Conservation (phyloP, 139 green algal species). For the Micractinium conductrix region DNA sequence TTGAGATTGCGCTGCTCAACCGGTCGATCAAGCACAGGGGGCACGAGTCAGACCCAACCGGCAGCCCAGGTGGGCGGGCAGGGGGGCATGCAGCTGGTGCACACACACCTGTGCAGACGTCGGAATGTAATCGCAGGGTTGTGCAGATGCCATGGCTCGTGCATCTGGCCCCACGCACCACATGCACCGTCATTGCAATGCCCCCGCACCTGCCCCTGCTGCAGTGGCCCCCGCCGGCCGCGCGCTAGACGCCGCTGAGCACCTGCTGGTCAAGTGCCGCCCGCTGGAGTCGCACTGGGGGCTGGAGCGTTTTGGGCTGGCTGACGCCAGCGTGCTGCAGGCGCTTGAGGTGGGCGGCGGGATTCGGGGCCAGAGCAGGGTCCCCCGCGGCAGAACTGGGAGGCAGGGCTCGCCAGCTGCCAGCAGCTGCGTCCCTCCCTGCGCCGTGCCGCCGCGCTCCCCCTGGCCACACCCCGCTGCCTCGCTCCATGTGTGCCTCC, state of each 20-base stretch:
- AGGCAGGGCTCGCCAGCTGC: too few species aligned
- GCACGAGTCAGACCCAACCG: not conserved
- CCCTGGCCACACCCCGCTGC: too few species aligned
- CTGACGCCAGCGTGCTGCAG: constrained; percentile 64
- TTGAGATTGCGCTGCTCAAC: constrained; percentile 33
- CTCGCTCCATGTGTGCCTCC: too few species aligned
- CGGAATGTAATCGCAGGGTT: too few species aligned
- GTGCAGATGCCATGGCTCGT: not conserved
- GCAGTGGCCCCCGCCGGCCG: not conserved
- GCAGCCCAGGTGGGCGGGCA: not conserved
- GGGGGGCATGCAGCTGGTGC: too few species aligned
- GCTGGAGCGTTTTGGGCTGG: constrained; percentile 65
- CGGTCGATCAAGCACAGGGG: not conserved
- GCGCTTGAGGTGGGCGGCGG: constrained; percentile 50
- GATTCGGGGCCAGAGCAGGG: not conserved
- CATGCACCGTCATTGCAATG: not conserved
- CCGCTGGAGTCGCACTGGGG: constrained; percentile 62
- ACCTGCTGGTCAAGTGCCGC: constrained; percentile 48
- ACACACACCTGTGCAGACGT: too few species aligned
- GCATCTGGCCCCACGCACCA: not conserved
- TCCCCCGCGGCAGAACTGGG: not conserved
- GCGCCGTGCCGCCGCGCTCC: too few species aligned
- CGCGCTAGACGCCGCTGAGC: constrained; percentile 32
- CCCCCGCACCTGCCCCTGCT: not conserved
- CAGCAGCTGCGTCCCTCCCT: too few species aligned